These are phyloP conservation scores for Scytalidium lignicola DNA, from an alignment of 2,329 filamentous ascomycete genomes.

Conservation along the genomic window DNA sequence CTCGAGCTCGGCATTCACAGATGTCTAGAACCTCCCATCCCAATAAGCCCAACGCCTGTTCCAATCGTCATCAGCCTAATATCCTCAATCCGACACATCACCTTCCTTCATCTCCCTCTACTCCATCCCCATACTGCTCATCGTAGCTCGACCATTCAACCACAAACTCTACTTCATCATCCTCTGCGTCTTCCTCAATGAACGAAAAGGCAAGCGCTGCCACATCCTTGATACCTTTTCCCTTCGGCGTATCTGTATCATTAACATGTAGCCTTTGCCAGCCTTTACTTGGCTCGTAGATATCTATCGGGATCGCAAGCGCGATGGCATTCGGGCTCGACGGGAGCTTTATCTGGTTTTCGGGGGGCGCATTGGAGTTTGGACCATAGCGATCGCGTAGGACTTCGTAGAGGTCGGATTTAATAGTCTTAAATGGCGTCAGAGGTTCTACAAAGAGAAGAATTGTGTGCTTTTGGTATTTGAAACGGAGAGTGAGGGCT, in stretches of 20 bases:
- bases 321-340: slow-evolving; percentile 33
- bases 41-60: too few relatives aligned
- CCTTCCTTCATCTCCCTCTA: slow-evolving; percentile 5
- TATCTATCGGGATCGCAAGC: slow-evolving; percentile 41
- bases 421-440: slow-evolving; percentile 51
- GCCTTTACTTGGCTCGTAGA: slow-evolving; percentile 41
- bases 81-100: background rate
- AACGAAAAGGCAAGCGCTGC: slow-evolving; percentile 34
- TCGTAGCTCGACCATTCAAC: slow-evolving; percentile 22
- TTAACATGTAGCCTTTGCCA: slow-evolving; percentile 35
- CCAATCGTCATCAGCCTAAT: background rate
- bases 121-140: slow-evolving; percentile 31
- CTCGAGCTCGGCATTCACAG: too few relatives aligned
- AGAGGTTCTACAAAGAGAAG: slow-evolving; percentile 60
- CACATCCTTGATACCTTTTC: slow-evolving; percentile 32
- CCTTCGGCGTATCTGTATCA: slow-evolving; percentile 22
- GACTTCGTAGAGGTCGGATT: slow-evolving; percentile 51
- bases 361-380: slow-evolving; percentile 27
- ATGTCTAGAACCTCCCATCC: too few relatives aligned
- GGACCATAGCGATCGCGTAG: slow-evolving; percentile 56
- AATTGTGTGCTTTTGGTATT: slow-evolving; percentile 66
- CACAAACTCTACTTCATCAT: slow-evolving; percentile 28
- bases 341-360: slow-evolving; percentile 30
- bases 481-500: slow-evolving; percentile 65
- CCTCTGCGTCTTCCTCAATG: slow-evolving; percentile 31